Conservation (phyloP, 2,329 filamentous ascomycete genomes). For the Fusarium pseudograminearum region DNA sequence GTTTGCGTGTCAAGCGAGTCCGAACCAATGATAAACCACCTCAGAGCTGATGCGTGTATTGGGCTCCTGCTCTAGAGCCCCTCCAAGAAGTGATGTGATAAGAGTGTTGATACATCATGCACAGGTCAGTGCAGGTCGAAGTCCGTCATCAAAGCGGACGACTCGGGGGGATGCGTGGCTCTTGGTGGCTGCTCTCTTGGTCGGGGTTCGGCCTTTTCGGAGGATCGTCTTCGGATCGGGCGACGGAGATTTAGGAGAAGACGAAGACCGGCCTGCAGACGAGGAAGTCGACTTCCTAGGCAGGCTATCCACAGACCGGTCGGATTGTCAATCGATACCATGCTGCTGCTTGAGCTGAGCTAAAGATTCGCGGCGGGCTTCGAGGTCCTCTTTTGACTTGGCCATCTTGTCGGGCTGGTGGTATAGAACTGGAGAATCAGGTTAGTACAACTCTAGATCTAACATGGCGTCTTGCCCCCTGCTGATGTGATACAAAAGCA, state of each 20-base stretch:
- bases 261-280: constrained; percentile 73
- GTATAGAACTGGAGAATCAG: constrained; percentile 63
- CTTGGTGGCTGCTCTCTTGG: constrained; percentile 51
- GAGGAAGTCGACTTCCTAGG: constrained; percentile 57
- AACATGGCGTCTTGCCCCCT: background rate
- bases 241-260: constrained; percentile 57
- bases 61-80: constrained; percentile 26
- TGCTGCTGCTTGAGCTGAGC: constrained; percentile 98
- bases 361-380: constrained; percentile 94
- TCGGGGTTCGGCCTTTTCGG: constrained; percentile 57
- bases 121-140: constrained; percentile 54
- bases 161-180: constrained; percentile 55
- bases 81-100: constrained; percentile 37
- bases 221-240: constrained; percentile 59
- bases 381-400: constrained; percentile 92
- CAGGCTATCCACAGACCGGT: constrained; percentile 72
- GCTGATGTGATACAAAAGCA: background rate
- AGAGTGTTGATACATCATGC: constrained; percentile 52
- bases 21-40: constrained; percentile 45
- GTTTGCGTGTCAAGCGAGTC: constrained; percentile 43
- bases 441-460: constrained; percentile 26
- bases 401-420: constrained; percentile 75
- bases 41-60: constrained; percentile 37
- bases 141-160: constrained; percentile 58
- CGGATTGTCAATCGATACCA: constrained; percentile 95